Evolutionary conservation across 2,329 filamentous ascomycete species (phyloP), one percentile per base, ranked within the genome.

Genomic region (Botrytis tulipae): DNA sequence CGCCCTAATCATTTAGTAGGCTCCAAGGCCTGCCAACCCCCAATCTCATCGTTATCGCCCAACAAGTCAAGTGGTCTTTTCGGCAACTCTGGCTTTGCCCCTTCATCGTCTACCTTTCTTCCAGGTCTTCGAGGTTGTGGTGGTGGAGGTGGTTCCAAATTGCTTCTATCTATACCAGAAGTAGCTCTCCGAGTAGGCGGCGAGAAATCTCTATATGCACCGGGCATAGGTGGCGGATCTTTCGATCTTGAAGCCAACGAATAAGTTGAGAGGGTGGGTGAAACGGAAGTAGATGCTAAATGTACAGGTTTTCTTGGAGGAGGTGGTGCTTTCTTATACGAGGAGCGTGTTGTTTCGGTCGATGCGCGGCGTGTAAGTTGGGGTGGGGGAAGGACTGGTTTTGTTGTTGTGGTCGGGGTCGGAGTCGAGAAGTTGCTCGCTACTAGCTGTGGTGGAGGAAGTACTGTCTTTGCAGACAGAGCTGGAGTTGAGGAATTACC

Each of bases 281-380:
- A 69, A 42, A 69, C 66, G 14, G 66, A 57, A 20, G 77, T 76
- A 9, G 76, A 74, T 42, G 76, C 77, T 22, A 82, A 76, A 73
- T 82, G 80, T 10, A 79, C 68, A 25, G 81, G 81, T 73, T 82
- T 82, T 40, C 76, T 74, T 1, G 80, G 71, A 16, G 29, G 81
- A 44, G 81, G 81, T n/a, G 79, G 74, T 6, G 76, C 76, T 73
- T 79, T 81, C 54, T 79, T 79, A 14, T 77, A 76, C 25, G 75
- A 71, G 1, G 79, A 79, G 40, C 73, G 76, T n/a, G 74, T 78
- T 32, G 78, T 78, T 20, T 80, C 78, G 63, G 73, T 77, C 29
- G 80, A 79, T 51, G 76, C 68, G 61, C 77, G 77, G 57, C 79
- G 78, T 68, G 76, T 75, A 18, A 70, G 70, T 66, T 77, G 35